A percentile compares a stretch with the other conserved stretches of the same genome.
These are phyloP conservation scores for Pseudogymnoascus sp. DNA, from an alignment of 2,329 filamentous ascomycete species.

Conservation along the genomic window DNA sequence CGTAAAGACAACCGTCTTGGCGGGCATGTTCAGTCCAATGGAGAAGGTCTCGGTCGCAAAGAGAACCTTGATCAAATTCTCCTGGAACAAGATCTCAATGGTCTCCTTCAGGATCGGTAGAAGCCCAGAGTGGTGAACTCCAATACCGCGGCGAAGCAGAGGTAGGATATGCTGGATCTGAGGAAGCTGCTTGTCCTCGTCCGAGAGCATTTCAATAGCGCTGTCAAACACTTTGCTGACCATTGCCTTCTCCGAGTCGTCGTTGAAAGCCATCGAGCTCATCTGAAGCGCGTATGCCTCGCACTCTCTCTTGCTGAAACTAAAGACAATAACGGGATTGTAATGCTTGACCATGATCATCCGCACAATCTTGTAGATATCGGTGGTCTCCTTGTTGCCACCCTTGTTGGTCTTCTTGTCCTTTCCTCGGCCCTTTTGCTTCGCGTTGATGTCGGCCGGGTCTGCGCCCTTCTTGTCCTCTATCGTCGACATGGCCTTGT, in stretches of 20 bases:
- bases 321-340: constrained; percentile 98
- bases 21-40: constrained; percentile 97
- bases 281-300: constrained; percentile 84
- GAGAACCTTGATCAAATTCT: constrained; percentile 93
- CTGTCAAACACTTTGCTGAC: constrained; percentile 90
- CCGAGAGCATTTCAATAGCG: constrained; percentile 84
- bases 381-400: constrained; percentile 59
- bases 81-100: constrained; percentile 97
- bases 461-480: constrained; percentile 82
- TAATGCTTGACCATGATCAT: constrained; percentile 99
- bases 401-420: constrained; percentile 90
- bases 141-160: constrained; percentile 81
- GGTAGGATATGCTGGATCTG: constrained; percentile 90
- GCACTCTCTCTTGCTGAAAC: constrained; percentile 96
- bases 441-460: constrained; percentile 68
- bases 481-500: constrained; percentile 86
- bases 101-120: constrained; percentile 96
- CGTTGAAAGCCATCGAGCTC: constrained; percentile 84
- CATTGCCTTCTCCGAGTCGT: constrained; percentile 90
- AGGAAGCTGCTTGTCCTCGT: constrained; percentile 79
- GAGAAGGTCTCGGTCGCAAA: constrained; percentile 99
- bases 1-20: constrained; percentile 98
- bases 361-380: constrained; percentile 95
- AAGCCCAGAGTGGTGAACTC: constrained; percentile 92
- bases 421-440: constrained; percentile 78